Evolutionary conservation across 805 yeast species (phyloP).

Genomic region (Yarrowia sp.): DNA sequence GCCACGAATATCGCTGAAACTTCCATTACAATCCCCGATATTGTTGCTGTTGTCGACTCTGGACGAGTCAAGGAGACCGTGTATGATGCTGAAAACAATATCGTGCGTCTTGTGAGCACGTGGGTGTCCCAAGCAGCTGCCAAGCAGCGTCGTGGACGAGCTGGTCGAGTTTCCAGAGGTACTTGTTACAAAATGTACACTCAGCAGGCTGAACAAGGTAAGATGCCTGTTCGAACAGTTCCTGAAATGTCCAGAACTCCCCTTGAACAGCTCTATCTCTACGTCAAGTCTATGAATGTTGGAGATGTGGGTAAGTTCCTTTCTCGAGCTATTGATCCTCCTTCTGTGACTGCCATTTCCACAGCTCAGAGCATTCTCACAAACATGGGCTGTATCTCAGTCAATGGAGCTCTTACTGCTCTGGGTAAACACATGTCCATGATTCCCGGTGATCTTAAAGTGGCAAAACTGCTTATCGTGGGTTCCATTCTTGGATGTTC

Average conservation of each 20-base stretch:
- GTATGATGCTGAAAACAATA: constrained; percentile 70
- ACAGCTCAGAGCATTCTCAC: constrained; percentile 61
- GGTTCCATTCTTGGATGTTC: constrained; percentile 86
- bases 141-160: constrained; percentile 92
- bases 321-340: constrained; percentile 81
- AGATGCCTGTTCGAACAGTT: constrained; percentile 74
- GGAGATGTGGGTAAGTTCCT: constrained; percentile 73
- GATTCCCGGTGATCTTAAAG: constrained; percentile 82
- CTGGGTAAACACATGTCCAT: constrained; percentile 80
- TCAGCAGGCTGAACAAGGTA: constrained; percentile 58
- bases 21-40: constrained; percentile 94
- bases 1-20: constrained; percentile 97
- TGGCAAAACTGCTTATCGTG: constrained; percentile 80
- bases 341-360: constrained; percentile 60
- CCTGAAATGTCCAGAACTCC: constrained; percentile 91
- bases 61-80: constrained; percentile 83
- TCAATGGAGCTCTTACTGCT: constrained; percentile 64
- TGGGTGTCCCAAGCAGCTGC: constrained; percentile 94
- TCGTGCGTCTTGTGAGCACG: constrained; percentile 73
- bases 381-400: constrained; percentile 75
- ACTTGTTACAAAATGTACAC: constrained; percentile 83
- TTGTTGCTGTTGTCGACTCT: constrained; percentile 87
- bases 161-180: constrained; percentile 93
- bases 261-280: constrained; percentile 79
- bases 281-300: constrained; percentile 89